phyloP scores from a whole-genome alignment of 148 eudicot genomes.

The Camellia lanceoleosa region DNA sequence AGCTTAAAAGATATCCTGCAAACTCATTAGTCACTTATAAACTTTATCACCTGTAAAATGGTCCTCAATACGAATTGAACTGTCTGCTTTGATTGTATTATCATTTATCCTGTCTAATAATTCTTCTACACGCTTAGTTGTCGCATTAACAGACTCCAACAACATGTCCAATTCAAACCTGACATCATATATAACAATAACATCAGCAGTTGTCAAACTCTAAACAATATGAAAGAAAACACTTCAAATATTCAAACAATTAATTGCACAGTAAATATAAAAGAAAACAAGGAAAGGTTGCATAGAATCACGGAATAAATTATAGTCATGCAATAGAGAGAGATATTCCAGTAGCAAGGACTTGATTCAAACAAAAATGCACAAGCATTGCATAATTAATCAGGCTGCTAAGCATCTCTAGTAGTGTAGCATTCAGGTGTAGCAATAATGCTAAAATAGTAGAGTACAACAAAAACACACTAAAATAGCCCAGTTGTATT shows the following conservation, averaged over 20 bases:
- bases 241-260: not conserved
- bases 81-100: constrained; percentile 48
- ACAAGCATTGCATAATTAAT: not conserved
- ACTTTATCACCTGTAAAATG: constrained; percentile 54
- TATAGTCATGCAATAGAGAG: not conserved
- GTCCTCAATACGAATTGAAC: constrained; percentile 54
- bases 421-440: no score
- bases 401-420: not conserved
- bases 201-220: constrained; percentile 1
- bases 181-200: constrained; percentile 15
- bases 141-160: constrained; percentile 68
- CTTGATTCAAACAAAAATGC: not conserved
- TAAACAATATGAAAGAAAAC: not conserved
- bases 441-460: no score
- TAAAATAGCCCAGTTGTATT: no score
- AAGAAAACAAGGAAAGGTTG: not conserved
- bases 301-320: not conserved
- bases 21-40: constrained; percentile 17
- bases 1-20: constrained; percentile 2
- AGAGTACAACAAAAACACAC: no score
- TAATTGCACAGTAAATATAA: not conserved
- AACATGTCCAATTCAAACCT: constrained; percentile 97
- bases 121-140: constrained; percentile 82
- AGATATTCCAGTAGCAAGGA: not conserved
- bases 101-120: constrained; percentile 62